These are phyloP conservation scores for Thielaviopsis euricoi DNA, from an alignment of 2,329 filamentous ascomycete species.

Conservation along the genomic window DNA sequence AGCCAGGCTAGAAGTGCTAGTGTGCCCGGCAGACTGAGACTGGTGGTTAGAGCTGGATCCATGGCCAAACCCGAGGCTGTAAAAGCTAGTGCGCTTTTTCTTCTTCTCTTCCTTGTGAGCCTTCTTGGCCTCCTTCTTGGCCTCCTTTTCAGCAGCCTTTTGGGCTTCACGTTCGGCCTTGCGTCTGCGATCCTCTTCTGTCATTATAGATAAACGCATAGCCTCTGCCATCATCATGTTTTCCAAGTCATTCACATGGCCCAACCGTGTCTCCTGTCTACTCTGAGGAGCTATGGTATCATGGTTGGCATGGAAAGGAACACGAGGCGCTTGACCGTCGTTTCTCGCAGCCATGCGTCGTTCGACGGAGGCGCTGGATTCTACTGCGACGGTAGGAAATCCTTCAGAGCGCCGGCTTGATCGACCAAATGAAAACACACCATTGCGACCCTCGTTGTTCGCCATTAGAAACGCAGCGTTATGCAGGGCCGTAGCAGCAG, in stretches of 20 bases:
- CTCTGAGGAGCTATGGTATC: constrained; percentile 1
- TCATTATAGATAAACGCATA: constrained; percentile 74
- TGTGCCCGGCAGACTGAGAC: constrained; percentile 48
- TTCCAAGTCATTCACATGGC: constrained; percentile 61
- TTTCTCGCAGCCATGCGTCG: not conserved
- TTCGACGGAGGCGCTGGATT: not conserved
- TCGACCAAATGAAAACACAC: constrained; percentile 2
- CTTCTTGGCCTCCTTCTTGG: constrained; percentile 76
- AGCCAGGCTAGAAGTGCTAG: constrained; percentile 18
- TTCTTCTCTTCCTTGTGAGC: constrained; percentile 74
- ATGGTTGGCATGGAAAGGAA: not conserved
- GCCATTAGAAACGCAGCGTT: constrained; percentile 87
- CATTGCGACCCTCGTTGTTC: constrained; percentile 35
- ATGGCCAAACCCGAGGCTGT: constrained; percentile 27
- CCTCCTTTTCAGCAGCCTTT: constrained; percentile 61
- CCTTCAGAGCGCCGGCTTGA: not conserved
- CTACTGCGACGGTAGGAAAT: not conserved
- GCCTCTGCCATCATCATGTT: constrained; percentile 99
- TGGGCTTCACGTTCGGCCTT: constrained; percentile 66
- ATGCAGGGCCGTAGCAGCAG: constrained; percentile 84
- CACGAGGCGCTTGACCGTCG: not conserved
- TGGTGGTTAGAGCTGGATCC: constrained; percentile 21
- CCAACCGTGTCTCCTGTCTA: constrained; percentile 21
- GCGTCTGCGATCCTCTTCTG: constrained; percentile 80
- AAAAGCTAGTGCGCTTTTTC: constrained; percentile 37